Evolutionary conservation across 371 early-diverging fungal genomes (phyloP).

Genomic region (Mortierella sp.): DNA sequence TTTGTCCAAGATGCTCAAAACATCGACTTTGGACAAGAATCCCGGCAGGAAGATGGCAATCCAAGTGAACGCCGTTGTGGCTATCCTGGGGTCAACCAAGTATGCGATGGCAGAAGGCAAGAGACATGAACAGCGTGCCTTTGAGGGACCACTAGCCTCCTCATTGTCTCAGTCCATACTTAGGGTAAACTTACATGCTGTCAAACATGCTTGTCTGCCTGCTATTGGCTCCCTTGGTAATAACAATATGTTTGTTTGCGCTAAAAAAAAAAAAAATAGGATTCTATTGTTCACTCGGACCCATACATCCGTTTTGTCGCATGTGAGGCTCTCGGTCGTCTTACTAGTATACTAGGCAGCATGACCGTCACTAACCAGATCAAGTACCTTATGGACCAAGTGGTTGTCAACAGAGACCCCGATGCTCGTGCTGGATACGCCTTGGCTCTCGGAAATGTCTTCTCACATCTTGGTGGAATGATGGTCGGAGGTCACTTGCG

Average conservation of each 20-base stretch:
- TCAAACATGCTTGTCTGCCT: background rate
- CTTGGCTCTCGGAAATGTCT: constrained; percentile 90
- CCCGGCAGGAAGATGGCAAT: constrained; percentile 83
- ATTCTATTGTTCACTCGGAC: constrained; percentile 79
- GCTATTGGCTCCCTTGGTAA: background rate
- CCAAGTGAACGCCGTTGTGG: constrained; percentile 82
- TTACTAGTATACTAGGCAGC: constrained; percentile 82
- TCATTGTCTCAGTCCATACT: constrained; percentile 52
- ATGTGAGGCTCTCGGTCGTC: constrained; percentile 86
- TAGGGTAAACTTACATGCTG: constrained; percentile 14
- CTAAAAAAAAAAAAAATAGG: constrained; percentile 49
- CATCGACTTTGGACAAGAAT: constrained; percentile 73
- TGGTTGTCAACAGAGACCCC: constrained; percentile 93
- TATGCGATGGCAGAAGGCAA: constrained; percentile 64
- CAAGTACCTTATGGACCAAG: constrained; percentile 86
- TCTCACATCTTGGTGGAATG: constrained; percentile 91
- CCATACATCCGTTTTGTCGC: constrained; percentile 81
- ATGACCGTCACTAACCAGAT: constrained; percentile 84
- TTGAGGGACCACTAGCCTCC: constrained; percentile 50
- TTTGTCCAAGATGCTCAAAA: constrained; percentile 75
- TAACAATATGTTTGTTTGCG: background rate
- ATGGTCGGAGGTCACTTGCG: constrained; percentile 87
- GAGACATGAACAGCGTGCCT: constrained; percentile 41
- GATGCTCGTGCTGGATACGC: constrained; percentile 94
- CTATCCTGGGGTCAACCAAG: constrained; percentile 77